Conservation (phyloP, 129 eudicot genomes). For the Flaveria bidentis region DNA sequence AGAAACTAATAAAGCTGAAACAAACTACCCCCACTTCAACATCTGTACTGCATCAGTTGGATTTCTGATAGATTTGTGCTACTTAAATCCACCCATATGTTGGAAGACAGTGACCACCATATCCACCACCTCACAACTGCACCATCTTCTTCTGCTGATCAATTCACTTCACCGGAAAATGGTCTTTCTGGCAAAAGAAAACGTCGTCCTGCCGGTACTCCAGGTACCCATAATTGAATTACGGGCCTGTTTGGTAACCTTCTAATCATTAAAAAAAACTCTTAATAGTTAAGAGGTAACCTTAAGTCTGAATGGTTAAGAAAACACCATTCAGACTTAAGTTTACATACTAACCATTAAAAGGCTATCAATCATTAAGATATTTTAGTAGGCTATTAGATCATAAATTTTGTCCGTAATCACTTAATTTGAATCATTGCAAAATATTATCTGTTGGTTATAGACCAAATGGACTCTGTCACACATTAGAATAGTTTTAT, state of each 20-base stretch:
- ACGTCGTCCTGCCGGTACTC: conserved; percentile 79
- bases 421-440: no score
- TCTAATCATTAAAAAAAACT: no score
- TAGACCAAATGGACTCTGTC: no score
- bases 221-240: conserved; percentile 40
- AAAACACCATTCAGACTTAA: no score
- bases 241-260: no score
- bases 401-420: not conserved
- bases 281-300: no score
- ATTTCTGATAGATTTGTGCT: conserved; percentile 22
- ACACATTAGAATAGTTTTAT: no score
- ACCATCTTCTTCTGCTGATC: conserved; percentile 61
- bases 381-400: not conserved
- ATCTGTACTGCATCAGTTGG: conserved; percentile 21
- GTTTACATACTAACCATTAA: no score
- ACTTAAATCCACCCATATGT: conserved; percentile 45
- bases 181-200: conserved; percentile 49
- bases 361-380: no score
- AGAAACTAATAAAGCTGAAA: conserved; percentile 44
- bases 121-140: conserved; percentile 15
- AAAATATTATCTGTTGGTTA: no score
- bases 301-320: no score
- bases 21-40: conserved; percentile 43
- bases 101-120: conserved; percentile 37
- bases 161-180: conserved; percentile 54